Conservation (phyloP, 176 grass and related monocot species). For the Oryza officinalis region DNA sequence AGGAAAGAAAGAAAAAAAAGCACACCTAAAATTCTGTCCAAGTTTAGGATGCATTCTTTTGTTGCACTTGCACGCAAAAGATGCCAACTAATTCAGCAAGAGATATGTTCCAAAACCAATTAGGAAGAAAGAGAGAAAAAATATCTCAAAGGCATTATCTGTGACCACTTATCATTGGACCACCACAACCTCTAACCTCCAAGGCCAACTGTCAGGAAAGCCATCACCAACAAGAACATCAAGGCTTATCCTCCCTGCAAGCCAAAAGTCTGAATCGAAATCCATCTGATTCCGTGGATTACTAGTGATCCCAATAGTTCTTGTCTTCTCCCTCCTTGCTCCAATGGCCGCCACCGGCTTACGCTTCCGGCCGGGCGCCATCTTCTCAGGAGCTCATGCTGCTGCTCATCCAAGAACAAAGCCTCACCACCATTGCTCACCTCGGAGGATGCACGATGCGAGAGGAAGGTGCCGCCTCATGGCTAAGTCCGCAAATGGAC, state of each 20-base stretch:
- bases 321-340: not conserved
- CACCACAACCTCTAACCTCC: conserved; percentile 16
- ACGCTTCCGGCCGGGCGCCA: conserved; percentile 21
- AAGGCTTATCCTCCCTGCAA: not conserved
- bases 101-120: conserved; percentile 10
- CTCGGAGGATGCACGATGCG: conserved; percentile 18
- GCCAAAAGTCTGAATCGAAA: conserved; percentile 7
- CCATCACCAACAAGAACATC: conserved; percentile 17
- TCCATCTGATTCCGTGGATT: conserved; percentile 26
- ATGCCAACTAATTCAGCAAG: not conserved
- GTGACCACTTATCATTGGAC: conserved; percentile 37
- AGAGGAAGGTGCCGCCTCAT: conserved; percentile 32
- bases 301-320: not conserved
- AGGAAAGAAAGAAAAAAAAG: too few relatives aligned
- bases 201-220: conserved; percentile 15
- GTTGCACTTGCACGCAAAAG: not conserved
- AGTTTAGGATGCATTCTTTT: not conserved
- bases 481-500: conserved; percentile 61
- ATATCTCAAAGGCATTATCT: conserved; percentile 39
- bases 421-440: conserved; percentile 25
- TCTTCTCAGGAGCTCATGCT: conserved; percentile 8
- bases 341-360: conserved; percentile 34
- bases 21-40: not conserved
- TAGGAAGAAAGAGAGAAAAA: not conserved
- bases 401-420: not conserved